These are phyloP conservation scores for Dendrothele bispora DNA, from an alignment of 768 basidiomycete species.

Conservation along the genomic window DNA sequence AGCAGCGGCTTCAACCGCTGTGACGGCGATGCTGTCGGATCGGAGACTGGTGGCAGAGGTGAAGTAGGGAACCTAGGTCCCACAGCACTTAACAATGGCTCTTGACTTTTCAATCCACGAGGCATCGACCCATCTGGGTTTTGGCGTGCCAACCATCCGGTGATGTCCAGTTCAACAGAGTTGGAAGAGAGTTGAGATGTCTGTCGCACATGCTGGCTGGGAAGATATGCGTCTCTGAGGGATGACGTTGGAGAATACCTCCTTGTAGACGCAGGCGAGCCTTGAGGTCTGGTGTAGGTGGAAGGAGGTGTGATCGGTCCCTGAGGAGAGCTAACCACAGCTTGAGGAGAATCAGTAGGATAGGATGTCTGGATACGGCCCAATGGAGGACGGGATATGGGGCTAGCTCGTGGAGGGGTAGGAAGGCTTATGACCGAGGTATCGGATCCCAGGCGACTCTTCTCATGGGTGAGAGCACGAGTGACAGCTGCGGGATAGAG, in stretches of 20 bases:
- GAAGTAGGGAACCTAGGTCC: constrained; percentile 9
- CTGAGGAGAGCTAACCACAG: background rate
- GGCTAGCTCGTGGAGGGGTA: constrained; percentile 34
- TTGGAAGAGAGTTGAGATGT: background rate
- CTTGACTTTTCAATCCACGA: constrained; percentile 13
- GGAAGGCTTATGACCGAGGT: constrained; percentile 31
- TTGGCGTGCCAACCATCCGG: constrained; percentile 17
- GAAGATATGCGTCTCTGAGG: constrained; percentile 1
- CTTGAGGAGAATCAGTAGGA: background rate
- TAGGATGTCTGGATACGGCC: background rate
- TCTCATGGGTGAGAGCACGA: constrained; percentile 10
- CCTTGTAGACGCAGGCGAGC: constrained; percentile 2
- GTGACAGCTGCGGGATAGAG: constrained; percentile 1
- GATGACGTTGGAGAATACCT: too few relatives aligned
- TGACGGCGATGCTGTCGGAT: background rate
- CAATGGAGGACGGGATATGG: constrained; percentile 17
- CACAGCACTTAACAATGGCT: constrained; percentile 14
- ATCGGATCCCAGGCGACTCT: constrained; percentile 23
- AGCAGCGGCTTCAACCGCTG: constrained; percentile 7
- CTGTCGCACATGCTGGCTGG: constrained; percentile 12
- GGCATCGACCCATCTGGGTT: constrained; percentile 22
- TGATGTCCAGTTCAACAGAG: constrained; percentile 14
- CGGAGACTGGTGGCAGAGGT: background rate
- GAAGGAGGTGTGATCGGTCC: background rate
- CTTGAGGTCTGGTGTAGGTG: background rate